Evolutionary conservation across 2,329 filamentous ascomycete genomes (phyloP).

Genomic region (Cercospora sojina): DNA sequence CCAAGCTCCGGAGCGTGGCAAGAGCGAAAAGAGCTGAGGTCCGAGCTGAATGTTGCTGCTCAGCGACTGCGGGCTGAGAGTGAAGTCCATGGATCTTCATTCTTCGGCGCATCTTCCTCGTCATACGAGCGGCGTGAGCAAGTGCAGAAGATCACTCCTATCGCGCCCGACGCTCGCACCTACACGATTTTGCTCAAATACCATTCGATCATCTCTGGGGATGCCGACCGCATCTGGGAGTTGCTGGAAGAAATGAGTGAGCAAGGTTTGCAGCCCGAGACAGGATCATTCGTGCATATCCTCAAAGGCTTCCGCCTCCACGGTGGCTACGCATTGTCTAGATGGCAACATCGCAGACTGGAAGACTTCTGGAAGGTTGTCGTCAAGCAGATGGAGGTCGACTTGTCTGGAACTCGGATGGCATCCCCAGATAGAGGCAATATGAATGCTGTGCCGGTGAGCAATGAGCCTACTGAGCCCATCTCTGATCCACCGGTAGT

Average conservation of each 20-base stretch:
- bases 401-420: neutral
- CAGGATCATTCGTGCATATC: constrained; percentile 73
- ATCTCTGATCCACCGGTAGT: neutral
- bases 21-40: constrained; percentile 45
- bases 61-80: constrained; percentile 47
- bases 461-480: neutral
- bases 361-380: constrained; percentile 67
- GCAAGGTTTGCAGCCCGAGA: constrained; percentile 67
- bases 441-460: neutral
- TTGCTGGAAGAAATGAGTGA: constrained; percentile 78
- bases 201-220: constrained; percentile 65
- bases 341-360: constrained; percentile 72
- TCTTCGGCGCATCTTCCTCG: constrained; percentile 34
- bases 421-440: neutral
- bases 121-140: constrained; percentile 40
- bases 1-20: constrained; percentile 43
- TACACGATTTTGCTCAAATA: constrained; percentile 78
- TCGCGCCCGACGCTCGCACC: constrained; percentile 74
- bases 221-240: constrained; percentile 68
- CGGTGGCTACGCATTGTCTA: constrained; percentile 63
- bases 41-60: constrained; percentile 49
- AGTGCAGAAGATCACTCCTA: constrained; percentile 64
- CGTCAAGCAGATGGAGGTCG: constrained; percentile 42
- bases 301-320: constrained; percentile 79
- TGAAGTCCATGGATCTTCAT: constrained; percentile 51